Evolutionary conservation across 495 filamentous ascomycete genomes (phyloP).

Genomic region (Penicillium ucsense): DNA sequence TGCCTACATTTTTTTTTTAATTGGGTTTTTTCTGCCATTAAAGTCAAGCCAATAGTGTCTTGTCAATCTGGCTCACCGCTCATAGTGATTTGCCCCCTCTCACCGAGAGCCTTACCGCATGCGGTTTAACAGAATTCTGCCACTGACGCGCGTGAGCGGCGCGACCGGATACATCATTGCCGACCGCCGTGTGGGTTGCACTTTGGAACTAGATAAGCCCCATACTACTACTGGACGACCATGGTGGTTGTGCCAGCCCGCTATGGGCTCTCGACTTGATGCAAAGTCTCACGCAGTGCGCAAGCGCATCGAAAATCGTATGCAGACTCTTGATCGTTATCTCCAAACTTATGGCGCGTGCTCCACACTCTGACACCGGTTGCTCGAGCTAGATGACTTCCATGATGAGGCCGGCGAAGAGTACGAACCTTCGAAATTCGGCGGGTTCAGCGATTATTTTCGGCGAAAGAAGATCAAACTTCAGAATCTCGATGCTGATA

Average conservation of each 20-base stretch:
- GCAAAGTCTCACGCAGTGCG: conserved; percentile 66
- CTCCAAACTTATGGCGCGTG: too few relatives aligned
- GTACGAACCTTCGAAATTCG: conserved; percentile 79
- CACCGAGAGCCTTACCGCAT: conserved; percentile 15
- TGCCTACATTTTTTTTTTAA: conserved; percentile 18
- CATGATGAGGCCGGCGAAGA: conserved; percentile 76
- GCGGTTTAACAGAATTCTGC: conserved; percentile 10
- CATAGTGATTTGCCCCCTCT: conserved; percentile 5
- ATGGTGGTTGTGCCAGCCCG: conserved; percentile 22
- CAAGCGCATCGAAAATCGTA: conserved; percentile 72
- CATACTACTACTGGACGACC: conserved; percentile 2
- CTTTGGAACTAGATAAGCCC: too few relatives aligned
- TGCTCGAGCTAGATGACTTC: conserved; percentile 41
- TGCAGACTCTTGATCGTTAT: not conserved
- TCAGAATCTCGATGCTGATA: conserved; percentile 80
- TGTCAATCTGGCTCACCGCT: conserved; percentile 11
- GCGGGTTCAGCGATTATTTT: conserved; percentile 83
- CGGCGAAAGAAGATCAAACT: conserved; percentile 91
- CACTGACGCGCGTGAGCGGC: conserved; percentile 11
- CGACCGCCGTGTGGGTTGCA: too few relatives aligned
- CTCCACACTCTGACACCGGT: conserved; percentile 5
- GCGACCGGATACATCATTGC: not conserved
- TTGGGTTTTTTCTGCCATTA: conserved; percentile 14
- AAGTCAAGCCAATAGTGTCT: conserved; percentile 8
- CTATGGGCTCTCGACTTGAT: conserved; percentile 73